phyloP scores from a whole-genome alignment of 2,329 filamentous ascomycete species.

The Hyphodiscus sp. region DNA sequence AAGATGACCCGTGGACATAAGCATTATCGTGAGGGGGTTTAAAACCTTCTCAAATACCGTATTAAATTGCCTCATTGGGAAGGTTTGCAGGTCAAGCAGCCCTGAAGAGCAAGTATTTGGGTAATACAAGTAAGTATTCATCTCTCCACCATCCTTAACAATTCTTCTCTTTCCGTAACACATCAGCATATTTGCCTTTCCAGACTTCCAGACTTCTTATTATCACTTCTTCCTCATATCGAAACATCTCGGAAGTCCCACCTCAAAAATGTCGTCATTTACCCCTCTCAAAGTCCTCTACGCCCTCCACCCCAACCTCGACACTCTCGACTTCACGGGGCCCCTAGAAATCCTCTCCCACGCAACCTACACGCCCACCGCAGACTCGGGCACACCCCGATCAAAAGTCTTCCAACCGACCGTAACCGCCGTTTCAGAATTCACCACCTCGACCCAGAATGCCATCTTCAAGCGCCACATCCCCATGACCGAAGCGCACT shows the following conservation, averaged over 20 bases:
- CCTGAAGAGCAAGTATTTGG: not conserved
- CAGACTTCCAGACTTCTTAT: not conserved
- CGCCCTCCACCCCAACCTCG: constrained; percentile 16
- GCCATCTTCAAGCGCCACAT: constrained; percentile 65
- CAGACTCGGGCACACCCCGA: constrained; percentile 17
- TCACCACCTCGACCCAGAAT: constrained; percentile 43
- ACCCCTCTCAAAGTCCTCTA: not conserved
- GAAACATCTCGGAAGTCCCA: not conserved
- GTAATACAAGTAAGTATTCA: too few relatives aligned
- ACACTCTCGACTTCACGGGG: constrained; percentile 47
- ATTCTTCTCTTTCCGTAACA: too few relatives aligned
- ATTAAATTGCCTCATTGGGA: not conserved
- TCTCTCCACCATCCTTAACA: too few relatives aligned
- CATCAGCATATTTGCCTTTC: not conserved
- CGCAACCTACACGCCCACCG: constrained; percentile 39
- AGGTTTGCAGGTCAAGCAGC: not conserved
- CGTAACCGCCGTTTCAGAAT: constrained; percentile 36
- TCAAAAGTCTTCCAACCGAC: constrained; percentile 41
- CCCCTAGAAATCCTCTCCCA: constrained; percentile 48
- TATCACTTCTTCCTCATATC: not conserved
- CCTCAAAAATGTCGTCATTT: not conserved
- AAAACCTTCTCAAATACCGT: not conserved
- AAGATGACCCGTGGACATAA: not conserved
- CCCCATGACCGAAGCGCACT: constrained; percentile 68
- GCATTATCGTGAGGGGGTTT: not conserved